phyloP scores from a whole-genome alignment of 2,329 filamentous ascomycete species.

The Calonectria pseudoreteaudii region DNA sequence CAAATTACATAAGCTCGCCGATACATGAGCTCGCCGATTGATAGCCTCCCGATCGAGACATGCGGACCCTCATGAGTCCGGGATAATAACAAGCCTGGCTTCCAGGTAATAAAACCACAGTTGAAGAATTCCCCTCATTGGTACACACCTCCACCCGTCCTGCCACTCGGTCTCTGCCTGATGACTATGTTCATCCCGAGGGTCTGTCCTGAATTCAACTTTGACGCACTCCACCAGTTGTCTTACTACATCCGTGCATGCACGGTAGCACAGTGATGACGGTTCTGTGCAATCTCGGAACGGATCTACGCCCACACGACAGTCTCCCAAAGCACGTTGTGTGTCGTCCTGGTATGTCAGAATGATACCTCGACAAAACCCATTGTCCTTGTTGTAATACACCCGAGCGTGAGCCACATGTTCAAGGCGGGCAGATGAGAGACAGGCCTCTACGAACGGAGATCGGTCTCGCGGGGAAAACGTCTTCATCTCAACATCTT shows the following conservation, averaged over 20 bases:
- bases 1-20: background rate
- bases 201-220: background rate
- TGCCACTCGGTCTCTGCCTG: background rate
- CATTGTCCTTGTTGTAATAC: background rate
- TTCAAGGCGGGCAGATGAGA: slow-evolving; percentile 9
- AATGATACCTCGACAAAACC: background rate
- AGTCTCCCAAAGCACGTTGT: slow-evolving; percentile 9
- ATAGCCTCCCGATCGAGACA: background rate
- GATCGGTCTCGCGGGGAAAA: background rate
- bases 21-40: background rate
- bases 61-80: background rate
- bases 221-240: background rate
- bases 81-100: background rate
- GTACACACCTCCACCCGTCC: background rate
- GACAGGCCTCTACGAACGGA: background rate
- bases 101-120: background rate
- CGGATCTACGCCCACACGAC: background rate
- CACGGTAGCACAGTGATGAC: background rate
- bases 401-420: background rate
- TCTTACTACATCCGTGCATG: background rate
- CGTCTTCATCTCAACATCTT: background rate
- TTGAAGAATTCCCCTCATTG: background rate
- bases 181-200: background rate
- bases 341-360: background rate
- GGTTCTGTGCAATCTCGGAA: background rate